Evolutionary conservation across 1,139 yeast genomes (phyloP), one percentile per base, ranked within the genome.

Genomic region (Hyphopichia wangnamkhiaoensis): DNA sequence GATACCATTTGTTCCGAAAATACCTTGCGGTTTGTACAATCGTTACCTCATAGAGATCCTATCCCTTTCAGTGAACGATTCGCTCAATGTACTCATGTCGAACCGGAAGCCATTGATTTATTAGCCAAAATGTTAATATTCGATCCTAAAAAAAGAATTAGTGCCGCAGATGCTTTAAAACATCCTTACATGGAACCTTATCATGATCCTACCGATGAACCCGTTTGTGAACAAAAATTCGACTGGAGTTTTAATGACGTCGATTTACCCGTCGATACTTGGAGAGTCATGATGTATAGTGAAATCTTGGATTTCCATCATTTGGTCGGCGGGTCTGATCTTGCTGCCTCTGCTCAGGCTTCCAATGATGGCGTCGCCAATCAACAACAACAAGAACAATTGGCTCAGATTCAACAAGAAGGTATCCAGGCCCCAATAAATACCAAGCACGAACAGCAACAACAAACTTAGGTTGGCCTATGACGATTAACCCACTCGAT

Each of bases 201-300:
- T 65, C 98, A 93, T 61, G 98, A 94, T 58, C 97, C 98, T 23
- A 80, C 93, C 5, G 99, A 93, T 65, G 99, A 93, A 65, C 99
- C 99, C 1, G 84, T 80, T 4, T 96, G 98, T 37, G 90, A 84
- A 38, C 87, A 84, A 48, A 87, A 87, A 61, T 93, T 93, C 55
- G 98, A 93, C 66, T 93, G 99, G 99, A 85, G 95, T 56, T 93
- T 93, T 65, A 93, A 93, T 61, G 98, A 94, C 56, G 98, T 97
- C 0, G 98, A 93, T 64, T 75, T 93, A 54, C 98, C 98, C 1
- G 95, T 93, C 17, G 98, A 93, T 58, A 89, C 96, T 10, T 93
- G 98, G 98, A 82, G 96, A 67, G 96, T 91, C 21, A 93, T 93
- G 98, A 93, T 93, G 96, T 93, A 93, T 65, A 85, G 95, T 37